phyloP scores from a whole-genome alignment of 352 stramenopile species.

The Globisporangium perplexum region DNA sequence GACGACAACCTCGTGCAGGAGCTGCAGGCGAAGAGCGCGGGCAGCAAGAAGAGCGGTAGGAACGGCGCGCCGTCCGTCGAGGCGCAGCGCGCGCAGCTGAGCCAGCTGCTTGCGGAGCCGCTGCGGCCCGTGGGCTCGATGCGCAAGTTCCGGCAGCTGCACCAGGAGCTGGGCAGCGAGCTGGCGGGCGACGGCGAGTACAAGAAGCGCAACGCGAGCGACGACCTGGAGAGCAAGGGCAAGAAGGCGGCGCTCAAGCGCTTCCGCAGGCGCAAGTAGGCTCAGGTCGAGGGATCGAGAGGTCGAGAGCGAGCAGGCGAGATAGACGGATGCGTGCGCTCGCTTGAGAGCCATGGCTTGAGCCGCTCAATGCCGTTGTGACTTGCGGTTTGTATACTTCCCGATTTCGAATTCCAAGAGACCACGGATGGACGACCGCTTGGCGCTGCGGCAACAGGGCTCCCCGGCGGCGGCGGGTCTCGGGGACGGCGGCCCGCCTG shows the following conservation, averaged over 20 bases:
- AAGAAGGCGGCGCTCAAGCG: constrained; percentile 79
- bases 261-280: constrained; percentile 42
- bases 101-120: constrained; percentile 44
- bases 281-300: too few species aligned
- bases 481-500: constrained; percentile 4
- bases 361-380: too few species aligned
- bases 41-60: constrained; percentile 37
- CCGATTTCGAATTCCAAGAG: too few species aligned
- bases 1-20: constrained; percentile 75
- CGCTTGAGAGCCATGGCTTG: too few species aligned
- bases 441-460: constrained; percentile 9
- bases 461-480: neutral
- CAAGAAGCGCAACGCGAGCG: constrained; percentile 60
- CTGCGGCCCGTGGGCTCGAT: constrained; percentile 70
- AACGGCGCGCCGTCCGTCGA: constrained; percentile 30
- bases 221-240: constrained; percentile 61
- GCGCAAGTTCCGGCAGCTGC: constrained; percentile 77
- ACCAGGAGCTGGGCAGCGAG: constrained; percentile 69
- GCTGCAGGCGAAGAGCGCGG: constrained; percentile 58
- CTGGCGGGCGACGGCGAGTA: constrained; percentile 71
- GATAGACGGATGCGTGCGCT: too few species aligned
- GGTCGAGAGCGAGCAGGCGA: too few species aligned
- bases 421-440: constrained; percentile 10
- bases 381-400: too few species aligned
- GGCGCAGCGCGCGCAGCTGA: constrained; percentile 52